Evolutionary conservation across 2,329 filamentous ascomycete genomes (phyloP), one percentile per base, ranked within the genome.

Genomic region (Colletotrichum filicis): DNA sequence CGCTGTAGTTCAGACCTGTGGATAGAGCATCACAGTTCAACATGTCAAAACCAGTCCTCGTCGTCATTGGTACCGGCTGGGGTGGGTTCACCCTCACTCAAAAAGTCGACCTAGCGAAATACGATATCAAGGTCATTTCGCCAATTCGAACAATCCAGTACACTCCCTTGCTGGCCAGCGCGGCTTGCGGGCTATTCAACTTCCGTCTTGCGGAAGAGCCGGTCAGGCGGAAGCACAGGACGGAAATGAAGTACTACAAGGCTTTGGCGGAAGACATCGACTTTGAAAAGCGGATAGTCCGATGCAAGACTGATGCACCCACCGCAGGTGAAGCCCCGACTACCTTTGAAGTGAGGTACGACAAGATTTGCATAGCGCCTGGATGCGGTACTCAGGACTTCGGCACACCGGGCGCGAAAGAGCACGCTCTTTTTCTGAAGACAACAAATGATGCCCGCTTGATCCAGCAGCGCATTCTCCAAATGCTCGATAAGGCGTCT

Each of bases 141-240:
- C 97, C 97, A 66, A 94, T 97, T 82, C 99, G 99, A 87, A 99
- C 98, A 90, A 99, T 99, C 92, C 93, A 99, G 78, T 99, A 99
- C 90, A 99, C 97, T 35, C 97, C 97, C 73, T 92, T 99, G 70
- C 91, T 99, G 74, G 97, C 97, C 76, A 98, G 96, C 82, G 98
- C 97, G 85, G 98, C 97, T 63, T 98, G 95, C 77, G 97, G 97
- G 79, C 93, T 95, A 79, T 97, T 99, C 84, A 97, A 99, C 89
- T 97, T 98, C 87, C 95, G 97, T 83, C 98, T 95, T 80, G 98
- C 99, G 85, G 99, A 99, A 96, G 97, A 99, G 87, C 97, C 97
- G 66, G 93, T 99, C 79, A 95, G 97, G 81, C 94, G 97, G 82
- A 98, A 98, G 83, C 90, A 97, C 78, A 94, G 95, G 80, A 94